Evolutionary conservation across 169 alveolate species (phyloP), one percentile per base, ranked within the genome.

Genomic region (Plasmodium chabaudi): DNA sequence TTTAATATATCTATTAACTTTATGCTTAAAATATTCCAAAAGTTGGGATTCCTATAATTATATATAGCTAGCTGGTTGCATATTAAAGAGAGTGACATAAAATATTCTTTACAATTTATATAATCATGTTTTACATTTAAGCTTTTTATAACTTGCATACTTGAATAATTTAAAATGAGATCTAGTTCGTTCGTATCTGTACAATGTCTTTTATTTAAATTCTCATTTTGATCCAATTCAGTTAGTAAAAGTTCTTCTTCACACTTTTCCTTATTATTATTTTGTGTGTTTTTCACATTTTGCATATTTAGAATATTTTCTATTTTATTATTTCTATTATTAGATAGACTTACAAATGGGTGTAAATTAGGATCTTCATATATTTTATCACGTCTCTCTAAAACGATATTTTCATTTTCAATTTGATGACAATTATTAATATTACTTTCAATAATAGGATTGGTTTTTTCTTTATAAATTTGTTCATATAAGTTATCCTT

Each of bases 61-160:
- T 74, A 39, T 9, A 65, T 53, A n/a, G 88, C 88, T 25, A 74
- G 46, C 55, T 74, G 88, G 59, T 74, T 74, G 64, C 88, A 74
- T 74, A 74, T 74, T 39, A 74, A 49, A 9, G 88, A 59, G 21
- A 74, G 88, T 9, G 88, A 74, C 88, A 74, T 74, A 65, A 74
- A 74, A 39, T 25, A 74, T 15, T 74, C 88, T 53, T 74, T 74
- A 34, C 56, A 21, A 34, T 74, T 74, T 25, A 74, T 61, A 39
- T 74, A 74, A 67, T 59, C 25, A 51, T 74, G 25, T 12, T 27
- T 21, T 39, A 39, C 49, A 65, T 61, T 64, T 53, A 74, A 53
- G 42, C 88, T 74, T 53, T 61, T 59, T 9, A 74, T 59, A 27
- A 74, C 64, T 65, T 74, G 88, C 27, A 27, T 39, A 34, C 88